Conservation (phyloP, 2,329 filamentous ascomycete species). For the Fusarium cicatricum region DNA sequence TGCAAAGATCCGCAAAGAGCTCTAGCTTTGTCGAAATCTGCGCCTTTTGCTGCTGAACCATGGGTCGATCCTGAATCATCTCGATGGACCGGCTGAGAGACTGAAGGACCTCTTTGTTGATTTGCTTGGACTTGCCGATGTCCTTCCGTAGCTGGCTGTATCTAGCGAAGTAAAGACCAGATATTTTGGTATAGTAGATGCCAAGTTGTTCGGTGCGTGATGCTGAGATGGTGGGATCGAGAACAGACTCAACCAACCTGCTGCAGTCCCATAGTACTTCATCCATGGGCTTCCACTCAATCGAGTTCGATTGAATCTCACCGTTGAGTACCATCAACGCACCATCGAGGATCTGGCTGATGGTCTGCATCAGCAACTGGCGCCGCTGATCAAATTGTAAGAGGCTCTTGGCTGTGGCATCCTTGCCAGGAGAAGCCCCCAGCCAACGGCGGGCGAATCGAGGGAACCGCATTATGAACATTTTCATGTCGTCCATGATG, state of each 20-base stretch:
- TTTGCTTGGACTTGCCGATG: slow-evolving; percentile 47
- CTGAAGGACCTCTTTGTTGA: slow-evolving; percentile 57
- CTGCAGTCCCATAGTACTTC: slow-evolving; percentile 65
- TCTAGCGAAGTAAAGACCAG: slow-evolving; percentile 74
- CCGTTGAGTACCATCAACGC: slow-evolving; percentile 64
- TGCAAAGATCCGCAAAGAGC: slow-evolving; percentile 69
- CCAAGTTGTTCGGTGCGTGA: slow-evolving; percentile 45
- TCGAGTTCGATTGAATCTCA: slow-evolving; percentile 56
- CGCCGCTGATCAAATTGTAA: slow-evolving; percentile 69
- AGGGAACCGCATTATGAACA: slow-evolving; percentile 66
- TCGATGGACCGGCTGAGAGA: slow-evolving; percentile 72
- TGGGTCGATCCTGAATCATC: slow-evolving; percentile 62
- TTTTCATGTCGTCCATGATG: slow-evolving; percentile 57
- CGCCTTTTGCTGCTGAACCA: slow-evolving; percentile 65
- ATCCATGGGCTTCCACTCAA: slow-evolving; percentile 65
- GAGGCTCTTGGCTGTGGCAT: slow-evolving; percentile 63
- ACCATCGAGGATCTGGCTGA: slow-evolving; percentile 67
- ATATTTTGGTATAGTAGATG: slow-evolving; percentile 71
- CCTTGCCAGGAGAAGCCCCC: slow-evolving; percentile 62
- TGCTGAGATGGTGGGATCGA: slow-evolving; percentile 47
- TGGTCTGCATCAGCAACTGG: slow-evolving; percentile 59
- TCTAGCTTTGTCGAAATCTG: slow-evolving; percentile 72
- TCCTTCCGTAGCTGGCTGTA: slow-evolving; percentile 61
- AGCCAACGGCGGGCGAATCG: slow-evolving; percentile 69
- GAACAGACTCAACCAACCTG: slow-evolving; percentile 61